phyloP scores from a whole-genome alignment of 2,329 filamentous ascomycete species.

The Coccinonectria pachysandricola region DNA sequence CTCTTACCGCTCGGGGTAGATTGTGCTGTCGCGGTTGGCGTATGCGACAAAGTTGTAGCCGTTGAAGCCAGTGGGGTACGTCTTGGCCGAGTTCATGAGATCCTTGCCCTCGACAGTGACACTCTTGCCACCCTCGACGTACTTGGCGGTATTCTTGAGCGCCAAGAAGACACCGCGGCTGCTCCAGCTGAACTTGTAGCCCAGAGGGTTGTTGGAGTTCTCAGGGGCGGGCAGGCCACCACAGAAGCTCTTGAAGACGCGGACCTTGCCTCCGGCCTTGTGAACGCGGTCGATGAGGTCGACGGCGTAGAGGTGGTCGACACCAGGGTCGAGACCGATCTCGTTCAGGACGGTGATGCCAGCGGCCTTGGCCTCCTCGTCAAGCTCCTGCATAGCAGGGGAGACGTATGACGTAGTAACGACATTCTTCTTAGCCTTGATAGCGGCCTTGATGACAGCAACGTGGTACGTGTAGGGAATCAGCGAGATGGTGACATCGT shows the following conservation, averaged over 20 bases:
- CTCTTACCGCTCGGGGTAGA: slow-evolving; percentile 61
- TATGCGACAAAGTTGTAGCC: slow-evolving; percentile 83
- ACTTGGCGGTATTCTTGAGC: slow-evolving; percentile 74
- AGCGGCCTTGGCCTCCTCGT: slow-evolving; percentile 72
- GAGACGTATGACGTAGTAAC: slow-evolving; percentile 93
- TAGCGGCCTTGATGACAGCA: slow-evolving; percentile 83
- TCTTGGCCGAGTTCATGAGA: slow-evolving; percentile 79
- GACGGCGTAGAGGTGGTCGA: slow-evolving; percentile 55
- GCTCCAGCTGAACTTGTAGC: slow-evolving; percentile 11
- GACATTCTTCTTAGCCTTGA: slow-evolving; percentile 88
- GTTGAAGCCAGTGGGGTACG: slow-evolving; percentile 73
- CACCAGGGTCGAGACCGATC: slow-evolving; percentile 48
- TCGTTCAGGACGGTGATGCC: slow-evolving; percentile 98
- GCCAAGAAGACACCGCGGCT: slow-evolving; percentile 81
- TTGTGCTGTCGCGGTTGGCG: slow-evolving; percentile 82
- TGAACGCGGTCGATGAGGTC: slow-evolving; percentile 87
- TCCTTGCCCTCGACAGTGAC: slow-evolving; percentile 55
- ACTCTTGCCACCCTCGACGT: slow-evolving; percentile 69
- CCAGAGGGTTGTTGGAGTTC: slow-evolving; percentile 71
- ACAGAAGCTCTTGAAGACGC: slow-evolving; percentile 74
- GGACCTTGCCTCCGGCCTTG: slow-evolving; percentile 73
- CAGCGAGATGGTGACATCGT: slow-evolving; percentile 69
- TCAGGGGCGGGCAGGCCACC: slow-evolving; percentile 62
- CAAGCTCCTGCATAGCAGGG: slow-evolving; percentile 82
- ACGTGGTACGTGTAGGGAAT: slow-evolving; percentile 91